Percentiles rank a stretch among this genome's conserved stretches.
These are phyloP conservation scores for Dactylellina parvicollis DNA, from an alignment of 2,329 filamentous ascomycete genomes.

Conservation along the genomic window DNA sequence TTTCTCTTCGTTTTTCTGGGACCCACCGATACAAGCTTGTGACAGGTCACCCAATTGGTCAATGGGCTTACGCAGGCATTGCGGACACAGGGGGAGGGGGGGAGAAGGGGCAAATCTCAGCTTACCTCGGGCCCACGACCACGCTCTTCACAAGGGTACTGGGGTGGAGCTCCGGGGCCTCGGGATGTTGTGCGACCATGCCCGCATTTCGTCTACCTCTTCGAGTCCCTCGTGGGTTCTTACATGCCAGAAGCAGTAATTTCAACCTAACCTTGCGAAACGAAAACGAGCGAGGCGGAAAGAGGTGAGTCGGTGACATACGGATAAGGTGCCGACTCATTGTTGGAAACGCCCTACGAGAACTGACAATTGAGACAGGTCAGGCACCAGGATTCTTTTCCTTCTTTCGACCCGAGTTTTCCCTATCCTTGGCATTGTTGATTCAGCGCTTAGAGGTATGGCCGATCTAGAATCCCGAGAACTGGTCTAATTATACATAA, in stretches of 20 bases:
- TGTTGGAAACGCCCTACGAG: not conserved
- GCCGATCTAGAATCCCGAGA: not conserved
- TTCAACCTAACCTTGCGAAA: slow-evolving; percentile 1
- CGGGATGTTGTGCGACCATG: slow-evolving; percentile 53
- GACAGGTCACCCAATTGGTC: slow-evolving; percentile 22
- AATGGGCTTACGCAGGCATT: slow-evolving; percentile 4
- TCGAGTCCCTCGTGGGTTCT: slow-evolving; percentile 13
- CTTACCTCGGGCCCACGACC: slow-evolving; percentile 29
- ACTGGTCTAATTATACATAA: not conserved
- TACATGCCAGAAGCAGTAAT: slow-evolving; percentile 12
- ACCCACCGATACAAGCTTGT: slow-evolving; percentile 20
- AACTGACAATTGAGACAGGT: too few relatives aligned
- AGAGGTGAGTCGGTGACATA: not conserved
- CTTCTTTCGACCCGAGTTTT: slow-evolving; percentile 37
- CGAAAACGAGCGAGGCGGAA: not conserved
- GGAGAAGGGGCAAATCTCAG: not conserved
- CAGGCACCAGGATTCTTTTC: not conserved
- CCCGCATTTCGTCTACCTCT: slow-evolving; percentile 13
- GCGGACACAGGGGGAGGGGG: slow-evolving; percentile 19
- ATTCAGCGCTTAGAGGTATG: slow-evolving; percentile 5
- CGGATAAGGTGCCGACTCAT: not conserved
- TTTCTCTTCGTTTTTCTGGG: slow-evolving; percentile 1
- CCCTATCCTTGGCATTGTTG: slow-evolving; percentile 40
- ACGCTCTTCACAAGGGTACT: slow-evolving; percentile 4
- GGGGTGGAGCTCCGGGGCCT: slow-evolving; percentile 34